Conservation (phyloP, 306 rosid genomes). For the Geum urbanum region DNA sequence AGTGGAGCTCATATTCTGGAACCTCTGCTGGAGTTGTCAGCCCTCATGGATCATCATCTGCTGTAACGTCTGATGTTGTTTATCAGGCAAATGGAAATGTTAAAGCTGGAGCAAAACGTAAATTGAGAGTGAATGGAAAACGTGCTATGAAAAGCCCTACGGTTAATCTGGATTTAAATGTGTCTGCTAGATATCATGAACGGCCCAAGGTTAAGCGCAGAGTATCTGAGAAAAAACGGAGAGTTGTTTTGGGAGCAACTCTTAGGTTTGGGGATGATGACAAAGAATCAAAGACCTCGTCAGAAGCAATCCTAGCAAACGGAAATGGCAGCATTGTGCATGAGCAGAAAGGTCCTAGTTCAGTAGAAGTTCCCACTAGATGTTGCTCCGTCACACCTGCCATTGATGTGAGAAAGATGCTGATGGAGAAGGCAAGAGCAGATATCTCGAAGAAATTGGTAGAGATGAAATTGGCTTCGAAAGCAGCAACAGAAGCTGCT, state of each 20-base stretch:
- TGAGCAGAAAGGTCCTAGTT: slow-evolving; percentile 39
- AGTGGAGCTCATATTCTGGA: slow-evolving; percentile 54
- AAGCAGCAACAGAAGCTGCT: slow-evolving; percentile 36
- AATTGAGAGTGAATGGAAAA: slow-evolving; percentile 54
- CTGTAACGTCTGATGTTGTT: slow-evolving; percentile 42
- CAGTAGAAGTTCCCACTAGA: slow-evolving; percentile 50
- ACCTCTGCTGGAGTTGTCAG: slow-evolving; percentile 51
- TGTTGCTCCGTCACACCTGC: slow-evolving; percentile 64
- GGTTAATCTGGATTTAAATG: slow-evolving; percentile 41
- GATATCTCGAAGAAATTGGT: slow-evolving; percentile 72
- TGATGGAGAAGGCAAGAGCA: slow-evolving; percentile 80
- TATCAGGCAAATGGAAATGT: slow-evolving; percentile 55
- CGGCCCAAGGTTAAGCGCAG: slow-evolving; percentile 39
- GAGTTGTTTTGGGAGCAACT: slow-evolving; percentile 47
- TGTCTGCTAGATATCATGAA: slow-evolving; percentile 37
- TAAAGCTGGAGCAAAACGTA: slow-evolving; percentile 56
- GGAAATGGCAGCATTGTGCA: slow-evolving; percentile 52
- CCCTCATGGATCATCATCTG: slow-evolving; percentile 57
- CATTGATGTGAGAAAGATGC: slow-evolving; percentile 71
- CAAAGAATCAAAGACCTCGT: slow-evolving; percentile 39
- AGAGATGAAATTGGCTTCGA: slow-evolving; percentile 61
- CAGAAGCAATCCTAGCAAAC: slow-evolving; percentile 49
- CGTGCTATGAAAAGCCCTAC: slow-evolving; percentile 37
- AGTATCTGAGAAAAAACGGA: slow-evolving; percentile 66
- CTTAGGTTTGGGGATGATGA: slow-evolving; percentile 55